These are phyloP conservation scores for Trichoderma sp. DNA, from an alignment of 2,329 filamentous ascomycete genomes.

Conservation along the genomic window DNA sequence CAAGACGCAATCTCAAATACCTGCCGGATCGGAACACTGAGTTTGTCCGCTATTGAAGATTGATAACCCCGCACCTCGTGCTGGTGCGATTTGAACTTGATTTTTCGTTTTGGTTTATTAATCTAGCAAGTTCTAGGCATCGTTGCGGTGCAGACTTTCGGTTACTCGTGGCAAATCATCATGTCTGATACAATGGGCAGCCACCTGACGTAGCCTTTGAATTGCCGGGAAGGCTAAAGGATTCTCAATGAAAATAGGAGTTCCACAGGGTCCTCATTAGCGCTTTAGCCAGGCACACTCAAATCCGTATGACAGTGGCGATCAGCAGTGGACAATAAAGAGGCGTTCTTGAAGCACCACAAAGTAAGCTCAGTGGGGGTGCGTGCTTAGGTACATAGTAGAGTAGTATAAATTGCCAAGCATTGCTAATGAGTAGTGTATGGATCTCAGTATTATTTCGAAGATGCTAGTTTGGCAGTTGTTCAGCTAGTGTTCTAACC, in stretches of 20 bases:
- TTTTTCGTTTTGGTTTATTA: background rate
- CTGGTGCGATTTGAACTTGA: background rate
- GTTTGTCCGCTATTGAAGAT: constrained; percentile 8
- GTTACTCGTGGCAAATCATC: background rate
- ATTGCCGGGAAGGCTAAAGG: background rate
- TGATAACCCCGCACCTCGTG: background rate
- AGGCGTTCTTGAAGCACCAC: background rate
- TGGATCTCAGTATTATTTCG: background rate
- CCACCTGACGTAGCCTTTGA: background rate
- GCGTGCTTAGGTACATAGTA: background rate
- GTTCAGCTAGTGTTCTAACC: background rate
- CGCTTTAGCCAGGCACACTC: background rate
- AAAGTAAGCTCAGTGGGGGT: background rate
- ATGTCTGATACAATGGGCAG: background rate
- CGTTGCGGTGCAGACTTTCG: background rate
- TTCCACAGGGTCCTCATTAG: background rate
- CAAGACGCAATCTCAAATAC: background rate
- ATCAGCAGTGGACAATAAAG: background rate
- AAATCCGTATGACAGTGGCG: background rate
- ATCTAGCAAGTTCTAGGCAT: background rate
- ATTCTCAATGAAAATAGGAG: background rate
- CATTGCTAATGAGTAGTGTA: background rate
- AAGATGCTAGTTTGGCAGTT: background rate
- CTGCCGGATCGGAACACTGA: constrained; percentile 19
- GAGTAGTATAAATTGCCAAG: background rate